A percentile compares a stretch with the other conserved stretches of the same genome.
These are phyloP conservation scores for Arachis monticola DNA, from an alignment of 331 rosid genomes.

Conservation along the genomic window DNA sequence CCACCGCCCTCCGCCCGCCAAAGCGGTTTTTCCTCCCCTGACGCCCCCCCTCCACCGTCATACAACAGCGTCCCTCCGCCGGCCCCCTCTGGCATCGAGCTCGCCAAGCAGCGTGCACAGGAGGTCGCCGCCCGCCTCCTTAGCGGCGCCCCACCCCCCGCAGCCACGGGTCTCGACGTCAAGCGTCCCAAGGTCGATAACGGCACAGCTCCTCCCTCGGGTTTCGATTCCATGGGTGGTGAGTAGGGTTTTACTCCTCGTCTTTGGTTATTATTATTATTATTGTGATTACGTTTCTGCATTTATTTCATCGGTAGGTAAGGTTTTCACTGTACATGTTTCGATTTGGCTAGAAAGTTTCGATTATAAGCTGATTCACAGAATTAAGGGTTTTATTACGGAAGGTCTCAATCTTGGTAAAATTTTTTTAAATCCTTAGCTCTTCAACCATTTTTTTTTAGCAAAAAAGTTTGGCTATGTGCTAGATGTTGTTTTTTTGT, in stretches of 20 bases:
- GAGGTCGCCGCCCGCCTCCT: constrained; percentile 81
- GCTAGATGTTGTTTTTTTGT: too few relatives aligned
- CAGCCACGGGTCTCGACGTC: constrained; percentile 41
- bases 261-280: too few relatives aligned
- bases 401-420: too few relatives aligned
- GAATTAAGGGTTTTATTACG: too few relatives aligned
- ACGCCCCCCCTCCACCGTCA: constrained; percentile 49
- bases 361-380: too few relatives aligned
- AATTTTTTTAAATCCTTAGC: too few relatives aligned
- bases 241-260: constrained; percentile 51
- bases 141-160: constrained; percentile 38
- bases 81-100: constrained; percentile 61
- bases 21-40: constrained; percentile 63
- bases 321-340: background rate
- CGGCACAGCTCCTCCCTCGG: constrained; percentile 23
- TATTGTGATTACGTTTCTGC: too few relatives aligned
- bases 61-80: constrained; percentile 81
- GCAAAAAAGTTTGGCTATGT: too few relatives aligned
- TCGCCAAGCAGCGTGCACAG: constrained; percentile 84
- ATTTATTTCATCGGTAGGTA: background rate
- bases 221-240: constrained; percentile 58
- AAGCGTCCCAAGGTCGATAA: constrained; percentile 80
- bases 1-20: constrained; percentile 47
- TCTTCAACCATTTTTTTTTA: too few relatives aligned
- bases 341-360: background rate